Base-by-base conservation (phyloP, 345 rosid species). In the Orychophragmus violaceus region DNA sequence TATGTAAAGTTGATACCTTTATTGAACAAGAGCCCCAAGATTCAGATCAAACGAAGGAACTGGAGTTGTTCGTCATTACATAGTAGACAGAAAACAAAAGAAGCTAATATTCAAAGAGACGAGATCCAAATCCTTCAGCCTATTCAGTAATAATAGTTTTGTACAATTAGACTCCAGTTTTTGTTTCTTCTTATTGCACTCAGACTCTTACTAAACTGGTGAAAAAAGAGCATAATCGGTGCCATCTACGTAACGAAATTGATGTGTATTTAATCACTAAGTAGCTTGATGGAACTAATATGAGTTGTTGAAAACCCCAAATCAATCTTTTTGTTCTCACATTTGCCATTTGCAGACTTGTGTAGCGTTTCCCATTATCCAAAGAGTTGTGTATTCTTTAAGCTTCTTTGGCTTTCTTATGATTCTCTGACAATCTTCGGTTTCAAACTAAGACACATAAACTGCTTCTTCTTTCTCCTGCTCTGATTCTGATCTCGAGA, bases 391-490 rank as follows among this genome's bases (percentile, higher is more conserved):
- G 44, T 39, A 6, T 3, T 70, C 42, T 60, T 63, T 54, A 50
- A 14, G 48, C 41, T 35, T 64, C 44, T 37, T 21, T 32, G 29
- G n/a, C 25, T 59, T 17, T 18, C 14, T 44, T 52, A 24, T 59
- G 36, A 62, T 62, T 74, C 72, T 51, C 72, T 51, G 28, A 65
- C 36, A 27, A 28, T 59, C 55, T 66, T 59, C 50, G 72, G 50
- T 49, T 73, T 73, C 60, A 73, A 59, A 59, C 77, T 58, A 22
- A 65, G 28, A 65, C 77, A 73, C 21, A 64, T 1, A 48, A 11
- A 72, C 77, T 37, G 61, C 16, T 36, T 57, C 62, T 60, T 70
- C 77, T 37, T 71, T 18, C 57, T 48, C 48, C 16, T 65, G 19
- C 19, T 50, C 17, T 66, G 71, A 24, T 42, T 66, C 56, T 74